Evolutionary conservation across 164 flowering plant genomes (phyloP), one percentile per base, ranked within the genome.

Genomic region (Macadamia tetraphylla): DNA sequence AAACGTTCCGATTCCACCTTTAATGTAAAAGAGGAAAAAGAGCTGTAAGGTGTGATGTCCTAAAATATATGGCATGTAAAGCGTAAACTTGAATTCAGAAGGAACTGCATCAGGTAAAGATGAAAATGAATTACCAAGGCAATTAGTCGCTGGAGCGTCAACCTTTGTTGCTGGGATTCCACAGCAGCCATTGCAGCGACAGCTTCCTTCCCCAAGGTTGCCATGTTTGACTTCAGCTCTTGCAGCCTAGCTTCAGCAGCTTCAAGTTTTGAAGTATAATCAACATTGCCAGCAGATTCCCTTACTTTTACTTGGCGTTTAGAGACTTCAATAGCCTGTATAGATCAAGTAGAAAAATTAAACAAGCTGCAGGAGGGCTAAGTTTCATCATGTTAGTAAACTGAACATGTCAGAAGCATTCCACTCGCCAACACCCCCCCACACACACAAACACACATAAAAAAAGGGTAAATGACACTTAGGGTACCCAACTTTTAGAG

Each of bases 111-210:
- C 59, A 56, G 9, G 61, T 6, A 9, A 51, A 64, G 14, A 1
- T 6, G 60, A 9, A 67, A 51, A 67, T 48, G 17, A 40, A 57
- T 68, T 84, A 91, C 98, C 97, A 90, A 87, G 61, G 97, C 62
- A 72, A 91, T 84, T 57, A 94, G 88, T 53, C 96, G 79, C 65
- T 94, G 97, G 29, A 91, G 88, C 32, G 98, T 94, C 77, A 91
- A 73, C 64, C 96, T 87, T 68, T 91, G 98, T 57, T 94, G 98
- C 78, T 94, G 98, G 61, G 85, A 88, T 83, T 94, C 98, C 53
- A 94, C 97, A 74, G 96, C 93, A 74, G 94, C 81, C 97, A 94
- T 91, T 64, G 98, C 90, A 31, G 97, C 86, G 13, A 85, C 79
- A 74, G 98, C 98, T 83, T 94, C 98, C 81, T 90, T 94, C 60